Conservation (phyloP, 192 early-diverging fungal genomes). For the Fimicolochytrium jonesii region DNA sequence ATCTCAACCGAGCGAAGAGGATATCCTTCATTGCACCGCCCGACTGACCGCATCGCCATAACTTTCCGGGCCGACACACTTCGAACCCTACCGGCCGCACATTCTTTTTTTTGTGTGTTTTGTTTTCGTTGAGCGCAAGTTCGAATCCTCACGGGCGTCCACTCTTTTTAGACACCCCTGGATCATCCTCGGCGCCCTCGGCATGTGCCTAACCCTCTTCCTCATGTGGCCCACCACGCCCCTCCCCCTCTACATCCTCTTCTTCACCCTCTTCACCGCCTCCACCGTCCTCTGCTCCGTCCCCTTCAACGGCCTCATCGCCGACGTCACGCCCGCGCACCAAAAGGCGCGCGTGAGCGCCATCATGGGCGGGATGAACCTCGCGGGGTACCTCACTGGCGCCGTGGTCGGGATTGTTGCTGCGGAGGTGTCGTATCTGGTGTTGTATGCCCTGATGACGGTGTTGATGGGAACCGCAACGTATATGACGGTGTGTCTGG, state of each 20-base stretch:
- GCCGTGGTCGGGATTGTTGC: constrained; percentile 35
- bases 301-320: constrained; percentile 44
- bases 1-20: too few species aligned
- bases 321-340: constrained; percentile 39
- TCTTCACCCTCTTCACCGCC: constrained; percentile 29
- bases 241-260: constrained; percentile 28
- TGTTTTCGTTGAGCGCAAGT: too few species aligned
- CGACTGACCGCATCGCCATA: too few species aligned
- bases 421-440: constrained; percentile 15
- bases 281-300: constrained; percentile 28
- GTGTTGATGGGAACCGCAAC: constrained; percentile 12
- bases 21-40: too few species aligned
- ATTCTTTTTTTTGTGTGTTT: too few species aligned
- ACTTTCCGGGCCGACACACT: too few species aligned
- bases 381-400: constrained; percentile 35
- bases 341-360: constrained; percentile 35
- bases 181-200: constrained; percentile 32
- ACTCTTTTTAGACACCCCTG: constrained; percentile 19
- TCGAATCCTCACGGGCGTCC: neutral
- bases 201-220: constrained; percentile 28
- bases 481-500: constrained; percentile 1
- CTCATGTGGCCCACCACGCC: constrained; percentile 18
- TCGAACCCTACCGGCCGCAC: too few species aligned
- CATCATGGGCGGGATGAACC: constrained; percentile 40
- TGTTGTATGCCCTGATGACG: constrained; percentile 27